Conservation (phyloP, 2,329 filamentous ascomycete species). For the Neonectria neomacrospora region DNA sequence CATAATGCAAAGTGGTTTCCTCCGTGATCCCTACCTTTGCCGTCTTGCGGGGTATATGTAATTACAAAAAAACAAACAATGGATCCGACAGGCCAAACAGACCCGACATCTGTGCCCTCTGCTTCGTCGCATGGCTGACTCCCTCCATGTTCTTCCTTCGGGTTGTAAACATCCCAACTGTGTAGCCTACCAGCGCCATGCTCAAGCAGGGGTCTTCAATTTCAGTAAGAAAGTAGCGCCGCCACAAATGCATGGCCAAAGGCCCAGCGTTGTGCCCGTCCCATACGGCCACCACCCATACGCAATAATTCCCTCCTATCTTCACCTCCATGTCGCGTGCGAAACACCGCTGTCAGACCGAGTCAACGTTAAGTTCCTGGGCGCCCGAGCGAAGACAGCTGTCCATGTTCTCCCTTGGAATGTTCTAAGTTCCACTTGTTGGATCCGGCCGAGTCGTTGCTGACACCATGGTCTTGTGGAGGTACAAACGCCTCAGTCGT, state of each 20-base stretch:
- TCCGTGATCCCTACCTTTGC: constrained; percentile 29
- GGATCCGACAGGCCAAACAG: constrained; percentile 20
- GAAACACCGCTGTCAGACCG: constrained; percentile 28
- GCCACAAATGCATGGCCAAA: constrained; percentile 33
- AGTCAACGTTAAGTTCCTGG: constrained; percentile 14
- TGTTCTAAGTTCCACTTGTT: constrained; percentile 10
- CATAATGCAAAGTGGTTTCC: constrained; percentile 36
- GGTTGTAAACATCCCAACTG: constrained; percentile 30
- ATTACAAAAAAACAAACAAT: constrained; percentile 28
- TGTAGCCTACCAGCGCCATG: constrained; percentile 32
- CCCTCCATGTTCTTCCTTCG: background rate
- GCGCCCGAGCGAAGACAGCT: constrained; percentile 7
- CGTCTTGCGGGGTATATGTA: constrained; percentile 29
- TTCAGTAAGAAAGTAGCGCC: constrained; percentile 45
- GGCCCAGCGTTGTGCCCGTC: constrained; percentile 28
- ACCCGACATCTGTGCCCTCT: background rate
- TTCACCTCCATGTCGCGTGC: constrained; percentile 29
- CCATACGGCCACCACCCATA: constrained; percentile 22
- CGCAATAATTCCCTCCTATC: constrained; percentile 31
- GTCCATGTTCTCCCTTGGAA: constrained; percentile 5
- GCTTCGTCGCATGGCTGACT: constrained; percentile 25
- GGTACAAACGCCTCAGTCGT: background rate
- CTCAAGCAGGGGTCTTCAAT: constrained; percentile 39
- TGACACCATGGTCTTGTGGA: constrained; percentile 4
- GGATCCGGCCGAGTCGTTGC: constrained; percentile 11